These are phyloP conservation scores for Circinella umbellata DNA, from an alignment of 371 early-diverging fungal genomes.

Conservation along the genomic window DNA sequence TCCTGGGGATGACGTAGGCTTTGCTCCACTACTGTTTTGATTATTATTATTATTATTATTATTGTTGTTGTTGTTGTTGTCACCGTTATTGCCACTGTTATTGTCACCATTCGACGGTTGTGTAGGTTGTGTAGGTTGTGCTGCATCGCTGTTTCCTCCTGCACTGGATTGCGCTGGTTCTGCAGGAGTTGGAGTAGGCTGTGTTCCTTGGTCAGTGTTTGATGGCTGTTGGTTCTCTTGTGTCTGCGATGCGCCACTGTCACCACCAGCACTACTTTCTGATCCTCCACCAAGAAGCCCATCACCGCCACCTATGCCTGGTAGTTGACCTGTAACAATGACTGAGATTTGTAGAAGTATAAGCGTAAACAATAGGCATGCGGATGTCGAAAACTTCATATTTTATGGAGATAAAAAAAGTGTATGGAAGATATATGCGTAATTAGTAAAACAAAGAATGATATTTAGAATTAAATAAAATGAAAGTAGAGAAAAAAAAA, in stretches of 20 bases:
- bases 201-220: not conserved
- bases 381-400: constrained; percentile 8
- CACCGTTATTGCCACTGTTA: not conserved
- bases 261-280: not conserved
- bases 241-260: constrained; percentile 1
- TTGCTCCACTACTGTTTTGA: not conserved
- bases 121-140: not conserved
- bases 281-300: constrained; percentile 1
- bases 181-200: constrained; percentile 5
- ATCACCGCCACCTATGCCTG: not conserved
- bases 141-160: not conserved
- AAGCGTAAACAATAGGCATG: not conserved
- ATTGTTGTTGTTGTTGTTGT: not conserved
- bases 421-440: too few species aligned
- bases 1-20: constrained; percentile 2
- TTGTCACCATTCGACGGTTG: not conserved
- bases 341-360: constrained; percentile 3
- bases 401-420: not conserved
- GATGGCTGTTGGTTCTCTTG: constrained; percentile 10
- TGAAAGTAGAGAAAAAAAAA: not conserved
- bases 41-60: not conserved
- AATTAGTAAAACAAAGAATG: not conserved
- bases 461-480: not conserved
- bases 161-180: constrained; percentile 2
- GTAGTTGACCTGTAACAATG: not conserved